Conservation (phyloP, 225 moss, liverwort and hornwort species). For the Neckera pumila region DNA sequence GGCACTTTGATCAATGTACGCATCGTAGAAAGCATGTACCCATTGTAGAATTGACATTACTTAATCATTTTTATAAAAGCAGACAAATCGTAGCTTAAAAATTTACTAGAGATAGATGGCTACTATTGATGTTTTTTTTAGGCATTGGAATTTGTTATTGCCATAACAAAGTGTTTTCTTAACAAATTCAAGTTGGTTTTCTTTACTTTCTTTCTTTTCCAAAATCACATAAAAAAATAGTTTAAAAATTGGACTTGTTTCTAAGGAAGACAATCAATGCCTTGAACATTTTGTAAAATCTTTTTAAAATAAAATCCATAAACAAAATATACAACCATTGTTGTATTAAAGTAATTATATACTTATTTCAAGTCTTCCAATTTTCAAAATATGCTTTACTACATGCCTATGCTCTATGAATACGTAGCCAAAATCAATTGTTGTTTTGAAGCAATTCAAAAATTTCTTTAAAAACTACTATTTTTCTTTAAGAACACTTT, state of each 20-base stretch:
- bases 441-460: background rate
- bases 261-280: background rate
- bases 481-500: background rate
- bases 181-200: too few species aligned
- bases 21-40: background rate
- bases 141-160: background rate
- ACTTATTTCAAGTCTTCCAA: background rate
- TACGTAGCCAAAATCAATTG: too few species aligned
- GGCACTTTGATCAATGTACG: background rate
- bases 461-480: background rate
- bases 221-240: background rate
- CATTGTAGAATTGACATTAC: background rate
- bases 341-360: too few species aligned
- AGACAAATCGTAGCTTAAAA: background rate
- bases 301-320: background rate
- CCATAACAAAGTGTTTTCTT: background rate
- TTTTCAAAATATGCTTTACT: background rate
- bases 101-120: rapidly evolving
- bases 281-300: background rate
- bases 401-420: background rate
- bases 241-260: background rate
- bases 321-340: background rate
- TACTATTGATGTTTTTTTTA: too few species aligned
- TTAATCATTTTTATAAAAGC: background rate
- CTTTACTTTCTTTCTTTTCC: too few species aligned